Evolutionary conservation across 257 asterid species (phyloP).

Genomic region (Voacanga thouarsii): DNA sequence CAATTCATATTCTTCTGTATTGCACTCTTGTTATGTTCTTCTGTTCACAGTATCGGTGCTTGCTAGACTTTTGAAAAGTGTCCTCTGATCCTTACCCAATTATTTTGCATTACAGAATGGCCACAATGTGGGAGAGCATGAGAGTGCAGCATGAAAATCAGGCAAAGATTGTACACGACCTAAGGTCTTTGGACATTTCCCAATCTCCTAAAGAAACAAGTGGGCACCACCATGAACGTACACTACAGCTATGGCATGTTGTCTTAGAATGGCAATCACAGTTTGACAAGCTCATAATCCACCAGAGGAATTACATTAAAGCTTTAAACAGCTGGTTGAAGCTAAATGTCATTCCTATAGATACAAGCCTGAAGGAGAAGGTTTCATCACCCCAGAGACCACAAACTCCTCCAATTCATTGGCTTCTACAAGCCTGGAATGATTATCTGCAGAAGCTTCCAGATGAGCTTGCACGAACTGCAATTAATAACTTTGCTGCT

Average conservation of each 20-base stretch:
- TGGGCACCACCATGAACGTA: conserved; percentile 84
- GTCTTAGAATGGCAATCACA: conserved; percentile 74
- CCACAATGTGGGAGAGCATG: conserved; percentile 89
- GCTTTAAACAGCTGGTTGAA: conserved; percentile 73
- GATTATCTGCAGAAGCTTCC: conserved; percentile 75
- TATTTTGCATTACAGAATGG: conserved; percentile 61
- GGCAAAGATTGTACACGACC: conserved; percentile 52
- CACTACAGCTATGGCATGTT: conserved; percentile 70
- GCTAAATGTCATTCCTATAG: conserved; percentile 78
- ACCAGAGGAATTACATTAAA: conserved; percentile 66
- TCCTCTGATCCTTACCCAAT: not conserved
- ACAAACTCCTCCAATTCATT: conserved; percentile 59
- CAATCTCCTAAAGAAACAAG: conserved; percentile 79
- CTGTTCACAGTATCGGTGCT: not conserved
- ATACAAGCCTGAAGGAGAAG: conserved; percentile 73
- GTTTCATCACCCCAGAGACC: conserved; percentile 74
- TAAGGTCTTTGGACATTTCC: conserved; percentile 55
- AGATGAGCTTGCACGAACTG: conserved; percentile 67
- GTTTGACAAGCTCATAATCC: conserved; percentile 62
- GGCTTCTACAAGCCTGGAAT: conserved; percentile 67
- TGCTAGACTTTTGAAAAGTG: not conserved
- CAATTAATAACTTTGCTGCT: conserved; percentile 70
- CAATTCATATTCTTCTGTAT: not conserved
- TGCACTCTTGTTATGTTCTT: not conserved
- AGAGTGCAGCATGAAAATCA: conserved; percentile 62